Conservation (phyloP, 257 asterid species). For the Hygrophila difformis region DNA sequence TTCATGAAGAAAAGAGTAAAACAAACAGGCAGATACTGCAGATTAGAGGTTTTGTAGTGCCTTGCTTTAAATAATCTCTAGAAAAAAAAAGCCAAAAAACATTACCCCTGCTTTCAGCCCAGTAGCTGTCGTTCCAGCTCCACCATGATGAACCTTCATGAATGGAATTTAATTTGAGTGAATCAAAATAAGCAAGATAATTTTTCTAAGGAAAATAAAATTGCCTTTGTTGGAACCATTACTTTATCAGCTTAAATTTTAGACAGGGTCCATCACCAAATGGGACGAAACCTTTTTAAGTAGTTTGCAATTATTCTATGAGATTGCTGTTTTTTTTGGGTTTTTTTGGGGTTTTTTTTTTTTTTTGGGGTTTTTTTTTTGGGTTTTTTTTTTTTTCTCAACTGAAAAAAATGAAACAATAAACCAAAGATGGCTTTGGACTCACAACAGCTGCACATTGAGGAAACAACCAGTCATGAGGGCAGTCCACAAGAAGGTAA, state of each 20-base stretch:
- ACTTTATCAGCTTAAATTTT: too few relatives aligned
- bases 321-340: too few relatives aligned
- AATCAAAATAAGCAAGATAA: neutral
- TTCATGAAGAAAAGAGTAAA: neutral
- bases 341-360: too few relatives aligned
- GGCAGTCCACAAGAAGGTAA: slow-evolving; percentile 75
- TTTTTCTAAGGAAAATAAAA: too few relatives aligned
- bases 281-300: too few relatives aligned
- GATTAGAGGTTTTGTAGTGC: neutral
- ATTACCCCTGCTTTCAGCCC: slow-evolving; percentile 94
- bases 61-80: neutral
- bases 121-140: slow-evolving; percentile 98
- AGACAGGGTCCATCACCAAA: too few relatives aligned
- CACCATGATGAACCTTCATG: slow-evolving; percentile 90
- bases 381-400: too few relatives aligned
- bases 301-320: too few relatives aligned
- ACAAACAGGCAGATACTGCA: neutral
- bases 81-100: neutral
- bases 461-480: slow-evolving; percentile 98
- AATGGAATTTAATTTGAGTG: neutral
- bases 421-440: slow-evolving; percentile 14
- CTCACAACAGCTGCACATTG: slow-evolving; percentile 97
- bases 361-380: too few relatives aligned
- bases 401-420: neutral
- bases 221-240: too few relatives aligned